phyloP scores from a whole-genome alignment of 1,284 basidiomycete species.

The Gomphus sp. region DNA sequence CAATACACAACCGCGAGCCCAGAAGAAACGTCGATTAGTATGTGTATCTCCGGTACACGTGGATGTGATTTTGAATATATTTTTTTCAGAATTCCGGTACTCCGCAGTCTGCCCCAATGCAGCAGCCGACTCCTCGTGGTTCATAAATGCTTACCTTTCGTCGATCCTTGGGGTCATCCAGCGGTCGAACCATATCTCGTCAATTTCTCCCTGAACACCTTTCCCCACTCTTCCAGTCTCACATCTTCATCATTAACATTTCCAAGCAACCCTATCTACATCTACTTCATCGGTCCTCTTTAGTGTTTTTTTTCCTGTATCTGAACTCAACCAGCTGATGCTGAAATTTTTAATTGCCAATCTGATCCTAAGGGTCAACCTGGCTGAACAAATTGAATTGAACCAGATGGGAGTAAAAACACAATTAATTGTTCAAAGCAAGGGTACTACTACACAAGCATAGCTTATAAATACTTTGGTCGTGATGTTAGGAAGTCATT shows the following conservation, averaged over 20 bases:
- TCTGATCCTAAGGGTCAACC: too few species aligned
- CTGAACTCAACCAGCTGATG: not conserved
- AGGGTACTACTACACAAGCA: too few species aligned
- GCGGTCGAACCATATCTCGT: not conserved
- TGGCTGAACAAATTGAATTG: too few species aligned
- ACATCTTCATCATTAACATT: constrained; percentile 1
- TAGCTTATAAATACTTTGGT: not conserved
- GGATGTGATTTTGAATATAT: not conserved
- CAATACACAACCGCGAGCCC: constrained; percentile 53
- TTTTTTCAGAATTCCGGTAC: constrained; percentile 14
- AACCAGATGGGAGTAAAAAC: too few species aligned
- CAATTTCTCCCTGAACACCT: not conserved
- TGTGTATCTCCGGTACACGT: constrained; percentile 18
- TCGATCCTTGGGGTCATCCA: not conserved
- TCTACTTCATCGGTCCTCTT: not conserved
- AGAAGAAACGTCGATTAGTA: constrained; percentile 72
- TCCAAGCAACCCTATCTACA: not conserved
- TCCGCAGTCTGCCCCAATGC: constrained; percentile 26
- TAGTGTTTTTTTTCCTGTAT: constrained; percentile 3
- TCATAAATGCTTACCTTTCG: constrained; percentile 18
- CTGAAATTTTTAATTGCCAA: not conserved
- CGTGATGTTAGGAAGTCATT: not conserved
- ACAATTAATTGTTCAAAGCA: too few species aligned
- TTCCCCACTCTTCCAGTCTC: not conserved
- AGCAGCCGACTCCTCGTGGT: constrained; percentile 38